A percentile compares a stretch with the other conserved stretches of the same genome.
phyloP scores from a whole-genome alignment of 331 rosid species.

The Ulmus americana region DNA sequence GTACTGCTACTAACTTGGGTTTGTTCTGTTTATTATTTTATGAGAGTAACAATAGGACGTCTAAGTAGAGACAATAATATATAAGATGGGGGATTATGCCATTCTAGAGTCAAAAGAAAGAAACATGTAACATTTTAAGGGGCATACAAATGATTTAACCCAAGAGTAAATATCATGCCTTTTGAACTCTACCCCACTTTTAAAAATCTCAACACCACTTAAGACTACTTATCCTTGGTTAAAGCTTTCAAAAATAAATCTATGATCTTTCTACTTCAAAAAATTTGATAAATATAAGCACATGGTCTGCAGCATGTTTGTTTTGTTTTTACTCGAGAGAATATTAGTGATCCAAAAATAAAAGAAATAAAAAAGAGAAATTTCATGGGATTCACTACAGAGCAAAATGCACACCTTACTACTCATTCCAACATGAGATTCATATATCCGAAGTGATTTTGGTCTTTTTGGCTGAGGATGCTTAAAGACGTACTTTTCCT shows the following conservation, averaged over 20 bases:
- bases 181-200: neutral
- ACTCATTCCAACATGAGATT: slow-evolving; percentile 93
- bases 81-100: too few species aligned
- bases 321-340: neutral
- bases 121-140: too few species aligned
- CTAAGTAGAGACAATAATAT: too few species aligned
- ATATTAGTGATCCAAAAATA: neutral
- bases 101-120: too few species aligned
- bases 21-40: too few species aligned
- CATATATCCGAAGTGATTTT: slow-evolving; percentile 81
- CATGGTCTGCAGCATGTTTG: neutral
- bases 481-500: slow-evolving; percentile 74
- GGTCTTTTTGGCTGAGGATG: slow-evolving; percentile 89
- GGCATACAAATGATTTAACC: too few species aligned
- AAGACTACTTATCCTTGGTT: neutral
- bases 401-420: slow-evolving; percentile 59
- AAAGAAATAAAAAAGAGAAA: slow-evolving; percentile 9
- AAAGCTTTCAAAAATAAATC: neutral
- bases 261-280: neutral
- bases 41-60: too few species aligned
- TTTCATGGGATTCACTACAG: slow-evolving; percentile 17
- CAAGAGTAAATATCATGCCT: neutral
- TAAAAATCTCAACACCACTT: neutral
- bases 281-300: slow-evolving; percentile 2
- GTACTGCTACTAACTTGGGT: too few species aligned